These are phyloP conservation scores for Carex pumila DNA, from an alignment of 176 grass and related monocot genomes.

Conservation along the genomic window DNA sequence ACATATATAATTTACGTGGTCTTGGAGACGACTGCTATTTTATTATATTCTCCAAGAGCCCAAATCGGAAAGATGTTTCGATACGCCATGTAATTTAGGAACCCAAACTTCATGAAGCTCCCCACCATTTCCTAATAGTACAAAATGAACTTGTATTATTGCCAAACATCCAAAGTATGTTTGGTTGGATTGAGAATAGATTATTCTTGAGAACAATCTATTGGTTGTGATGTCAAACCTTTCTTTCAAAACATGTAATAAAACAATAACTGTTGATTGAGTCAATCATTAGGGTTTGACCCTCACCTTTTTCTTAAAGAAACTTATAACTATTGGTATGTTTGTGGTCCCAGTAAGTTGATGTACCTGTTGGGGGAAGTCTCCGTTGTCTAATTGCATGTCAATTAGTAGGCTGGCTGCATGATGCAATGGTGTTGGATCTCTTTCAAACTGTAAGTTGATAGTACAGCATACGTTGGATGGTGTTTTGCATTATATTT, in stretches of 20 bases:
- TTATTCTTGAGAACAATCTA: too few relatives aligned
- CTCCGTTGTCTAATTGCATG: constrained; percentile 49
- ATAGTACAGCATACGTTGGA: not conserved
- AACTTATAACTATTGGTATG: not conserved
- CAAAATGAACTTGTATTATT: constrained; percentile 1
- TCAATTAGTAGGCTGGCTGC: constrained; percentile 50
- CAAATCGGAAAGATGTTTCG: constrained; percentile 87
- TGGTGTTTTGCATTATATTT: not conserved
- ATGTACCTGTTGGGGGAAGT: constrained; percentile 72
- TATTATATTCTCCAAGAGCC: constrained; percentile 72
- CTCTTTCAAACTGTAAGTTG: constrained; percentile 34
- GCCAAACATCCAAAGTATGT: not conserved
- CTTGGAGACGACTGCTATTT: not conserved
- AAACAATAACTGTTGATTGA: not conserved
- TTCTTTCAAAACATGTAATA: not conserved
- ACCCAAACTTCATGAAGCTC: constrained; percentile 49
- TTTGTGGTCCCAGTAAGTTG: not conserved
- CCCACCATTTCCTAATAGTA: constrained; percentile 56
- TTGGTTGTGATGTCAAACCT: not conserved
- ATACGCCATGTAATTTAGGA: constrained; percentile 53
- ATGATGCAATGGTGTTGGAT: constrained; percentile 51
- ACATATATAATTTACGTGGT: not conserved
- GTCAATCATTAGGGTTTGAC: not conserved
- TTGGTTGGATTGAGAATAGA: too few relatives aligned
- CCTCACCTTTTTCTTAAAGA: not conserved